Conservation (phyloP, 805 yeast genomes). For the Metschnikowia picachoensis region DNA sequence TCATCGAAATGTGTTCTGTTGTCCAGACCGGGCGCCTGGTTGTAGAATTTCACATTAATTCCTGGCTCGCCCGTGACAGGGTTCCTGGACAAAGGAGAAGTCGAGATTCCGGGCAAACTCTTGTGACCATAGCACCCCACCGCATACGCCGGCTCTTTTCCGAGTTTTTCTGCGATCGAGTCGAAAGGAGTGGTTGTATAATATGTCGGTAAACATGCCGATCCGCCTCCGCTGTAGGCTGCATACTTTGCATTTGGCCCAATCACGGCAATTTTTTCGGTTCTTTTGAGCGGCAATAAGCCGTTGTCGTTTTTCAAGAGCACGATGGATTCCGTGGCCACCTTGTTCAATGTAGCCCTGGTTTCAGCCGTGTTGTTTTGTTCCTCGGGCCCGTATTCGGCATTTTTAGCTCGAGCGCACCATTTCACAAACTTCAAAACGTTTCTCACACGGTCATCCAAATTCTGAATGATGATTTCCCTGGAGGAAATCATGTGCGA, state of each 20-base stretch:
- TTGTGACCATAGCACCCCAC: slow-evolving; percentile 34
- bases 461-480: slow-evolving; percentile 23
- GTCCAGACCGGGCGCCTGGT: slow-evolving; percentile 20
- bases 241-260: slow-evolving; percentile 57
- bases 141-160: slow-evolving; percentile 23
- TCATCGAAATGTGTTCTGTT: slow-evolving; percentile 26
- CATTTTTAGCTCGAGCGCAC: slow-evolving; percentile 20
- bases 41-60: slow-evolving; percentile 23
- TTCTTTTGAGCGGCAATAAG: slow-evolving; percentile 45
- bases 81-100: slow-evolving; percentile 16
- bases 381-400: slow-evolving; percentile 22
- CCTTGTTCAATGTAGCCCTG: slow-evolving; percentile 16
- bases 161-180: slow-evolving; percentile 36
- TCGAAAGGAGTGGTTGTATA: slow-evolving; percentile 47
- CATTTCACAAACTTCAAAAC: slow-evolving; percentile 26
- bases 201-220: slow-evolving; percentile 49
- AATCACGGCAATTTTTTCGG: slow-evolving; percentile 45
- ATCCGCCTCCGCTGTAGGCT: slow-evolving; percentile 59
- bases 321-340: slow-evolving; percentile 47
- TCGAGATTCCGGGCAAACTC: slow-evolving; percentile 29
- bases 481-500: slow-evolving; percentile 23
- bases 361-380: slow-evolving; percentile 26
- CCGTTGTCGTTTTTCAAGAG: slow-evolving; percentile 50
- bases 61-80: slow-evolving; percentile 25
- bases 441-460: slow-evolving; percentile 27